Evolutionary conservation across 305 asterid genomes (phyloP).

Genomic region (Stenogyne calaminthoides): DNA sequence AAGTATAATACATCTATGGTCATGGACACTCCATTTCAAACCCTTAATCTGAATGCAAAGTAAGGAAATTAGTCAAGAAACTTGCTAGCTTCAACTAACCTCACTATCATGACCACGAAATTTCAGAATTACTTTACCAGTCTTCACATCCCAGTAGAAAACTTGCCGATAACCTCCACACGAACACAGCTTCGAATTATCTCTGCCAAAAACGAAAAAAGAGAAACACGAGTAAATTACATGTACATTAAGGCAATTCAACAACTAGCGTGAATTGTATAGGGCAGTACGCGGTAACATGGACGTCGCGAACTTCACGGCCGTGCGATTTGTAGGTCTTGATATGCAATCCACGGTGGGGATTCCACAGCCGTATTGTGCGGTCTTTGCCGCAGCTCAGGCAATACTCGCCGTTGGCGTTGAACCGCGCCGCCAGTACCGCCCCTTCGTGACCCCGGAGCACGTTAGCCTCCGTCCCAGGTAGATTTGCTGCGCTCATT

Average conservation of each 20-base stretch:
- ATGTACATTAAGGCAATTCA: background rate
- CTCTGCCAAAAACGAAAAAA: constrained; percentile 43
- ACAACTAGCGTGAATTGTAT: background rate
- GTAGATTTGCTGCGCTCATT: constrained; percentile 53
- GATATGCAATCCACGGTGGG: constrained; percentile 87
- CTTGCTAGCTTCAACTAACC: constrained; percentile 43
- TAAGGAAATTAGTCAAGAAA: too few species aligned
- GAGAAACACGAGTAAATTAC: background rate
- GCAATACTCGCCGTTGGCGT: constrained; percentile 82
- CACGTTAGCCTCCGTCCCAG: constrained; percentile 66
- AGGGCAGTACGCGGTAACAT: constrained; percentile 59
- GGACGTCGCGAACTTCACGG: constrained; percentile 93
- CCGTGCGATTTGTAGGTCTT: constrained; percentile 93
- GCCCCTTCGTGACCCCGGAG: constrained; percentile 94
- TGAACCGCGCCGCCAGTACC: constrained; percentile 88
- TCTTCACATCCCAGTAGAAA: constrained; percentile 92
- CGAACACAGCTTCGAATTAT: constrained; percentile 79
- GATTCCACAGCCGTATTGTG: constrained; percentile 92
- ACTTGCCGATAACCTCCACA: constrained; percentile 97
- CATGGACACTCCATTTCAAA: constrained; percentile 4
- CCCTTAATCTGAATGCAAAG: constrained; percentile 14
- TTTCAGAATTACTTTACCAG: constrained; percentile 84
- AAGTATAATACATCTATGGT: background rate
- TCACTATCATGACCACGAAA: constrained; percentile 98
- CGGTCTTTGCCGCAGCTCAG: constrained; percentile 95